A percentile compares a stretch with the other conserved stretches of the same genome.
Conservation (phyloP, 2,329 filamentous ascomycete genomes). For the Trichophyton rubrum region DNA sequence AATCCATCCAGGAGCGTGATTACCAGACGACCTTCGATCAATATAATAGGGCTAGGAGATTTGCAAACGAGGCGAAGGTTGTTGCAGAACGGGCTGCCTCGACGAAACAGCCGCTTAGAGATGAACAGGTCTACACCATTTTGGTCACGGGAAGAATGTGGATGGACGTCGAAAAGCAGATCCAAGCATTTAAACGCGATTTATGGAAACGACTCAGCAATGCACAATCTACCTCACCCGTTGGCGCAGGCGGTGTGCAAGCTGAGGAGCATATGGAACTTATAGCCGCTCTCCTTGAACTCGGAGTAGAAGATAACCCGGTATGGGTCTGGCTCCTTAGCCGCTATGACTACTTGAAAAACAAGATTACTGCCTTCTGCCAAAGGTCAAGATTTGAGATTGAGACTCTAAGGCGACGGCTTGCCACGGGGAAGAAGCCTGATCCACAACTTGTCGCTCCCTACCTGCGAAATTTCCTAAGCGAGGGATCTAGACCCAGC, state of each 20-base stretch:
- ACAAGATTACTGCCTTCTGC: conserved; percentile 65
- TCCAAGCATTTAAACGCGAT: conserved; percentile 76
- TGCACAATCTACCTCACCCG: conserved; percentile 46
- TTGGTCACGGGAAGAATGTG: conserved; percentile 87
- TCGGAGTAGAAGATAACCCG: conserved; percentile 89
- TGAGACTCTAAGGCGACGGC: conserved; percentile 70
- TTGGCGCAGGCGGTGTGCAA: conserved; percentile 39
- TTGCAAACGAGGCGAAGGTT: conserved; percentile 63
- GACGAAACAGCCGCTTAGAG: conserved; percentile 47
- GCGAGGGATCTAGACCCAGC: conserved; percentile 51
- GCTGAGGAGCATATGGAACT: conserved; percentile 83
- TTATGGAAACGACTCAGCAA: conserved; percentile 71
- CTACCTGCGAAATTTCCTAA: conserved; percentile 61
- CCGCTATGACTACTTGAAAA: conserved; percentile 77
- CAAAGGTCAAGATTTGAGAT: conserved; percentile 87
- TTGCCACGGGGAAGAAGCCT: conserved; percentile 63
- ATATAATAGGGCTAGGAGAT: conserved; percentile 69
- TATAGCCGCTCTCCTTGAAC: conserved; percentile 75
- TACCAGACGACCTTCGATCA: conserved; percentile 79
- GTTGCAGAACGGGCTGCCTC: conserved; percentile 49
- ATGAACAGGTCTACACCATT: conserved; percentile 73
- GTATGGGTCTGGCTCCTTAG: conserved; percentile 94
- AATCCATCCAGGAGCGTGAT: conserved; percentile 81
- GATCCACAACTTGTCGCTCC: conserved; percentile 55
- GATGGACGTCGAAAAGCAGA: conserved; percentile 80